Base-by-base conservation (phyloP, 73 alveolate species). In the Urostyla sp. region DNA sequence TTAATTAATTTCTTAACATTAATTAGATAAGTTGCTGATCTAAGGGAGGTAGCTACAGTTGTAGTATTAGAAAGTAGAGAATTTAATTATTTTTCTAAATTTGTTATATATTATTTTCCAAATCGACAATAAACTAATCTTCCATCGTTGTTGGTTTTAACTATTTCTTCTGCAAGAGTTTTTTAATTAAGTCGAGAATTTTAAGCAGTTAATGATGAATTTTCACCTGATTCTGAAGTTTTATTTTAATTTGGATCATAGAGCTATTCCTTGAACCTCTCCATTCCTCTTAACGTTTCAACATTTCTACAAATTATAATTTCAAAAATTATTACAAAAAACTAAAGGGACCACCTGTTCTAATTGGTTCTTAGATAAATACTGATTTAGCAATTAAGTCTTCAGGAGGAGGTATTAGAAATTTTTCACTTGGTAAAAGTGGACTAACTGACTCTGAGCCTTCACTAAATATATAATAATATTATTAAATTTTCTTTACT, bases 341-440 rank as follows among this genome's bases (percentile, higher is more conserved):
- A 38, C 63, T 13, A 7, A 75, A 38, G 8, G 87, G 87, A 27
- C 78, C 87, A 18, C 87, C 87, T 0, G 87, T 75, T 20, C 78
- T 27, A 0, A 56, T 44, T 20, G 76, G 87, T 30, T 75, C 87
- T 11, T 40, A 52, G 7, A 46, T 49, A 49, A 69, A 69, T 24
- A 49, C 83, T 27, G 72, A 27, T 34, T 69, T 69, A 21, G 67
- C 72, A 30, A 69, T 69, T 20, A 69, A 28, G 34, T 44, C 83
- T 34, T 69, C 83, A n/a, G 83, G 83, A 5, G 83, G 83, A 5
- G 83, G 83, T 5, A 69, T 46, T n/a, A 63, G 13, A 24, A 43
- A 63, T 15, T 40, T 34, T 24, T 63, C 79, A 11, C 45, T 37
- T n/a, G n/a, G n/a, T n/a, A n/a, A n/a, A n/a, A n/a, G n/a, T n/a